Percentiles rank a stretch among this genome's conserved stretches.
Evolutionary conservation across 176 grass and related monocot genomes (phyloP).

Genomic region (Avena atlantica): DNA sequence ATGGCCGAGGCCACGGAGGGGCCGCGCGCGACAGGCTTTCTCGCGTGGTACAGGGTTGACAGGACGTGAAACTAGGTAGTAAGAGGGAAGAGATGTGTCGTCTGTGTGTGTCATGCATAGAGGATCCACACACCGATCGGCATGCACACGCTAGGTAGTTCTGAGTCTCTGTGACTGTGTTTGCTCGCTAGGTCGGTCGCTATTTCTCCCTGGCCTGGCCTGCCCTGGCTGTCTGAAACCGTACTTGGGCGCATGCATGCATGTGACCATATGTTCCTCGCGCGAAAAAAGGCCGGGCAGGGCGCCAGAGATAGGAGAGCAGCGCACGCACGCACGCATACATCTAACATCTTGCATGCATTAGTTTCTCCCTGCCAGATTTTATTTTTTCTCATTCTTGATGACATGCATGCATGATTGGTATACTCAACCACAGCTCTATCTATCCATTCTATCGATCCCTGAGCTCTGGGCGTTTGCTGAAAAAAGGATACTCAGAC

Average conservation of each 20-base stretch:
- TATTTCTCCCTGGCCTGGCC: too few relatives aligned
- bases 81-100: constrained; percentile 32
- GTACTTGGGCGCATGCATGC: constrained; percentile 47
- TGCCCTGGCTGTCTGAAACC: neutral
- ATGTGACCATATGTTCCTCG: constrained; percentile 56
- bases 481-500: neutral
- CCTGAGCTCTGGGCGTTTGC: neutral
- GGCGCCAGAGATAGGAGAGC: neutral
- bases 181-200: neutral
- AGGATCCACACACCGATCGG: neutral
- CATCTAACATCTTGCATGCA: too few relatives aligned
- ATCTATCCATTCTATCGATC: neutral
- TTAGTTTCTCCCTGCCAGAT: neutral
- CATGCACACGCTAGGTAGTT: neutral
- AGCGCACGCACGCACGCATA: neutral
- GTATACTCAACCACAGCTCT: neutral
- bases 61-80: constrained; percentile 61
- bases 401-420: constrained; percentile 30
- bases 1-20: neutral
- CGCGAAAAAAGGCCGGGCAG: constrained; percentile 43
- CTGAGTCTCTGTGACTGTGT: neutral
- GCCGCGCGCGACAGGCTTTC: constrained; percentile 43
- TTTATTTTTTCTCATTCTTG: too few relatives aligned
- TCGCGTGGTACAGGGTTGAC: constrained; percentile 49
- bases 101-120: neutral